These are phyloP conservation scores for Pichia sp. DNA, from an alignment of 1,139 yeast genomes.

Conservation along the genomic window DNA sequence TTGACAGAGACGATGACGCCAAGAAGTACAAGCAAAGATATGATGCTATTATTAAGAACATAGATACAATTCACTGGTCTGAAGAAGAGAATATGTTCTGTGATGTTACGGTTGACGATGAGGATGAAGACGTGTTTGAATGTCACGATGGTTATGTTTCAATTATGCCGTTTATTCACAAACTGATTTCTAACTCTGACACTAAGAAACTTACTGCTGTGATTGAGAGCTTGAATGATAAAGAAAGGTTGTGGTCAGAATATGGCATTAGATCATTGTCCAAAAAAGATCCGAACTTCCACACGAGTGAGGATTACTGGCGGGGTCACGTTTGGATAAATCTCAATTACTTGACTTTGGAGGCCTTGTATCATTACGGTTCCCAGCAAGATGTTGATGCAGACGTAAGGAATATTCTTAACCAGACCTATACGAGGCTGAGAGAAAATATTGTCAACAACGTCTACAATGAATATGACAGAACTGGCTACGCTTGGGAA, in stretches of 20 bases:
- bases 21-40: slow-evolving; percentile 46
- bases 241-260: slow-evolving; percentile 68
- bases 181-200: slow-evolving; percentile 54
- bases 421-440: slow-evolving; percentile 47
- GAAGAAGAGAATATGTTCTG: slow-evolving; percentile 63
- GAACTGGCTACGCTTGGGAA: slow-evolving; percentile 85
- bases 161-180: slow-evolving; percentile 75
- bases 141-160: slow-evolving; percentile 91
- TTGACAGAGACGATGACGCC: slow-evolving; percentile 54
- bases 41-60: slow-evolving; percentile 48
- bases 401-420: slow-evolving; percentile 32
- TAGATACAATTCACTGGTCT: slow-evolving; percentile 79
- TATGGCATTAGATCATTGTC: slow-evolving; percentile 83
- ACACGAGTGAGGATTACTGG: slow-evolving; percentile 90
- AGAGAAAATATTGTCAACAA: slow-evolving; percentile 64
- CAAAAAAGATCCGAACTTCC: slow-evolving; percentile 55
- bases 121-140: slow-evolving; percentile 47
- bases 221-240: slow-evolving; percentile 55
- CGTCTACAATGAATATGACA: slow-evolving; percentile 58
- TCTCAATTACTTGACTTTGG: slow-evolving; percentile 76
- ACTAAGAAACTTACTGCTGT: slow-evolving; percentile 44
- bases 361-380: slow-evolving; percentile 55
- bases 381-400: slow-evolving; percentile 22
- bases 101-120: slow-evolving; percentile 75
- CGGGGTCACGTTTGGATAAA: slow-evolving; percentile 92